Base-by-base conservation (phyloP, 192 early-diverging fungal species). In the Umbelopsis sp. region DNA sequence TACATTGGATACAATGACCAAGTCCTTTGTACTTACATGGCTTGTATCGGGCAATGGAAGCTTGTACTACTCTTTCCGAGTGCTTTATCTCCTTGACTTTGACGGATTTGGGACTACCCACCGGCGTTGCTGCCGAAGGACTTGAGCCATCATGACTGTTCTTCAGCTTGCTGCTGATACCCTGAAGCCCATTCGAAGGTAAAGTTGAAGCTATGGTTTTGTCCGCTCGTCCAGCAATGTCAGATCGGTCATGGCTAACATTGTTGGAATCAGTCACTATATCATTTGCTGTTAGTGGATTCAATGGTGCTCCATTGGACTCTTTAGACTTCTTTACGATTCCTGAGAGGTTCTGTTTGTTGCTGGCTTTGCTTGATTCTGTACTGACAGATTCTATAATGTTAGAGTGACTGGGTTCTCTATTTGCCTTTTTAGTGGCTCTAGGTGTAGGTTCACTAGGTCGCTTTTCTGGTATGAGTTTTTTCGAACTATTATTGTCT, bases 51-150 rank as follows among this genome's bases (percentile, higher is more conserved):
- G 49, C 52, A 21, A 76, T 76, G 5, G 77, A 65, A 38, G 82
- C 74, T 26, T 71, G 72, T 14, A 83, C 73, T 49, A 83, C 77
- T 76, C 75, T 69, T 16, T 83, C 82, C 68, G 82, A 81, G 36
- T 83, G 82, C 6, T 78, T 68, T 69, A 83, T 78, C 4, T 80
- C 78, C 52, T 73, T 74, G 22, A 25, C 36, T 44, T 67, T 62
- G 29, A 62, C 31, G 29, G 56, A 36, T 7, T 62, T 62, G 12
- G 56, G 56, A 34, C 56, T 62, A 32, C 29, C 26, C 7, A 62
- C 56, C 3, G 56, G 56, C 12, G 56, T 62, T 24, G 52, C 8
- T 25, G 52, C 38, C 38, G 38, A 53, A 62, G 56, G 26, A 14
- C 29, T 34, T 11, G 56, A 1, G 31, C 29, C 17, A 12, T 62